Evolutionary conservation across 1,284 basidiomycete species (phyloP), one percentile per base, ranked within the genome.

Genomic region (Pseudozyma flocculosa): DNA sequence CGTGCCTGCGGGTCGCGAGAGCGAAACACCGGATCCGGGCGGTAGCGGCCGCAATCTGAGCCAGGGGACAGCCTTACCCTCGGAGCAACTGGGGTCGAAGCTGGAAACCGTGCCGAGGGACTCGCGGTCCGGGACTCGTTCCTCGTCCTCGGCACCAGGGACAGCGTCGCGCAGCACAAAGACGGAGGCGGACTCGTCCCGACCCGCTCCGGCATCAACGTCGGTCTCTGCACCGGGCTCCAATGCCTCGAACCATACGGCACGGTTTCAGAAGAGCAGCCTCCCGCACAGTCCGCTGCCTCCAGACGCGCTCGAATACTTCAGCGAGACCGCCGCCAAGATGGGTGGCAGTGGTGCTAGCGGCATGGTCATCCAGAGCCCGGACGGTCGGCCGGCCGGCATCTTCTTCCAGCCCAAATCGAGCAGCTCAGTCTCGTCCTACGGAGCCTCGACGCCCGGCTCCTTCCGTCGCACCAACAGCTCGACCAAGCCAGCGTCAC

Each of bases 331-430:
- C 2, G 85, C 82, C 1, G 80, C 85, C 11, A 82, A 85, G 47
- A 86, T 87, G 69, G 82, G 89, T 8, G 87, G 88, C 5, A 82
- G 84, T 4, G 88, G 88, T 0, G 88, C 89, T 0, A 88, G 88
- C 2, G 94, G 94, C 0, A 84, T 96, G 19, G 84, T 97, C 40
- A 88, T 98, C 45, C 90, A 93, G 64, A 90, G 87, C 72, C 90
- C 90, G 0, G 91, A 95, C 73, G 94, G 94, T 0, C 86, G 92
- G 60, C 89, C 92, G 0, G 86, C 90, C 19, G 93, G 92, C 7
- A 93, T 98, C 62, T 91, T 92, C 80, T 98, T 98, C 79, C 88
- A 93, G 67, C 94, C 94, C 7, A 59, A 55, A 36, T 47, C 56
- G 13, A 54, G 48, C n/a, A 46, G 22, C 7, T 41, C 46, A 8